Conservation (phyloP, 495 filamentous ascomycete species). For the Aspergillus heteromorphus region DNA sequence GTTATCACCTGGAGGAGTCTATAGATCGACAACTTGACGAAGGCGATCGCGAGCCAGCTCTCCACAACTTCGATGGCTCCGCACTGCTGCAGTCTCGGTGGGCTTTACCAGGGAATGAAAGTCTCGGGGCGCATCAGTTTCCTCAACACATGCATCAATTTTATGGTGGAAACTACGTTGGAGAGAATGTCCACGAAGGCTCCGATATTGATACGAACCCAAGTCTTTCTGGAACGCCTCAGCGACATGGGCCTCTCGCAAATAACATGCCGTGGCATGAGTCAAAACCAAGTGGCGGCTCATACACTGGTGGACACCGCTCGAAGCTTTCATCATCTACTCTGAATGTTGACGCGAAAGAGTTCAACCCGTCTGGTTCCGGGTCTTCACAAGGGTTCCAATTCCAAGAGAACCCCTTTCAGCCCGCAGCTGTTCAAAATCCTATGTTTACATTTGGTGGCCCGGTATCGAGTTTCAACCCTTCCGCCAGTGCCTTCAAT, state of each 20-base stretch:
- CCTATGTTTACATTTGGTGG: conserved; percentile 26
- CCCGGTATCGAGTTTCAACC: conserved; percentile 23
- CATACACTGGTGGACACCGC: conserved; percentile 42
- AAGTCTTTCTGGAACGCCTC: conserved; percentile 64
- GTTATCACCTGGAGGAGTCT: conserved; percentile 74
- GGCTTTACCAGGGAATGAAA: conserved; percentile 28
- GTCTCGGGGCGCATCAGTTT: conserved; percentile 21
- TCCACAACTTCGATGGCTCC: conserved; percentile 21
- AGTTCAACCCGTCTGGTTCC: conserved; percentile 69
- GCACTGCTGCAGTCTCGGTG: conserved; percentile 39
- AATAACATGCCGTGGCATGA: conserved; percentile 39
- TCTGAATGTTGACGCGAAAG: conserved; percentile 80
- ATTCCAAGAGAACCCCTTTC: conserved; percentile 52
- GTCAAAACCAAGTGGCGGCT: conserved; percentile 32
- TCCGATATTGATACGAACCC: conserved; percentile 75
- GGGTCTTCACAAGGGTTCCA: conserved; percentile 56
- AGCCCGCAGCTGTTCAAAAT: conserved; percentile 36
- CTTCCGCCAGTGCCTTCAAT: conserved; percentile 47
- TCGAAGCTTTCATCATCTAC: conserved; percentile 67
- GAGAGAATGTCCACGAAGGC: conserved; percentile 45
- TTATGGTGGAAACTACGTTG: conserved; percentile 29
- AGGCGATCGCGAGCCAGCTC: conserved; percentile 42
- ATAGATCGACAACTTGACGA: conserved; percentile 67
- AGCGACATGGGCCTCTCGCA: conserved; percentile 25
- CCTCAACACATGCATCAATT: conserved; percentile 34